Conservation (phyloP, 306 rosid species). For the Coriaria nepalensis region DNA sequence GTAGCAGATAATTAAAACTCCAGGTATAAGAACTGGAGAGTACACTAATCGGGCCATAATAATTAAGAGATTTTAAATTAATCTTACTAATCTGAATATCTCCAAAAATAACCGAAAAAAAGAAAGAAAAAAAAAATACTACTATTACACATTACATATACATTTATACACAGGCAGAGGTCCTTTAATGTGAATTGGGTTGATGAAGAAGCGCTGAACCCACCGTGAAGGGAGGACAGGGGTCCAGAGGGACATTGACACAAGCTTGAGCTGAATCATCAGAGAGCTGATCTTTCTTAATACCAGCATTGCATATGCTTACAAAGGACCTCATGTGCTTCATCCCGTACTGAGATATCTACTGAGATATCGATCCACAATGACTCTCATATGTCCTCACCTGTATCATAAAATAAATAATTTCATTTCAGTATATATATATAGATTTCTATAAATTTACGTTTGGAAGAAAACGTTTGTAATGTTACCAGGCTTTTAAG, state of each 20-base stretch:
- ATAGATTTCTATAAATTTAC: too few relatives aligned
- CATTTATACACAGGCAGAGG: too few relatives aligned
- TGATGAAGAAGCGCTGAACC: slow-evolving; percentile 57
- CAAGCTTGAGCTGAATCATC: slow-evolving; percentile 81
- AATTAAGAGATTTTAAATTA: too few relatives aligned
- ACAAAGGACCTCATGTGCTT: slow-evolving; percentile 90
- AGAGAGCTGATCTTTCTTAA: slow-evolving; percentile 47
- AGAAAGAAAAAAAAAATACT: too few relatives aligned
- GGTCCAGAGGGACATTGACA: slow-evolving; percentile 35
- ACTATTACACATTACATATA: too few relatives aligned
- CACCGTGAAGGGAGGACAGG: slow-evolving; percentile 67
- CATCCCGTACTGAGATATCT: slow-evolving; percentile 91
- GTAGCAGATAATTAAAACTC: too few relatives aligned
- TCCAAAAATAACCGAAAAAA: too few relatives aligned
- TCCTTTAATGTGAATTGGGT: not conserved
- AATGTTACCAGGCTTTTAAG: slow-evolving; percentile 56
- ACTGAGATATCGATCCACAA: slow-evolving; percentile 87
- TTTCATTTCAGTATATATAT: not conserved
- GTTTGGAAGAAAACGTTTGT: not conserved
- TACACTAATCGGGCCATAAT: too few relatives aligned
- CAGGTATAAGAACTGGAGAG: too few relatives aligned
- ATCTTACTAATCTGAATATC: too few relatives aligned
- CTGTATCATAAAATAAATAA: slow-evolving; percentile 25
- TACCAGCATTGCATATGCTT: slow-evolving; percentile 80
- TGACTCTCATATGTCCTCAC: slow-evolving; percentile 80